Conservation (phyloP, 164 flowering plant species). For the Taxillus chinensis region DNA sequence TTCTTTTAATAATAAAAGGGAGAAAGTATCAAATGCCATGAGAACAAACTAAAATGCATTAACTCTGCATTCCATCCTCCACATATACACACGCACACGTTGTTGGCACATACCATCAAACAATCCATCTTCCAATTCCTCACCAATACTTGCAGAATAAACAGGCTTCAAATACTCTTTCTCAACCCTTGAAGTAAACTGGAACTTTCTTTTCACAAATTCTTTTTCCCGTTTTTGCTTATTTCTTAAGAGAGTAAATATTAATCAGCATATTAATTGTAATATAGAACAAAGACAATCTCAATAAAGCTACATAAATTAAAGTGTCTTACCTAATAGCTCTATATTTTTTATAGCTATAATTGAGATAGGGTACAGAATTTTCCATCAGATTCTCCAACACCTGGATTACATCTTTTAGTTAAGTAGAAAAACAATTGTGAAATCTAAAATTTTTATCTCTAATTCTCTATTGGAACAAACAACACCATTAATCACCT, state of each 20-base stretch:
- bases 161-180: constrained; percentile 80
- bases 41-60: not conserved
- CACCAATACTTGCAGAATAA: constrained; percentile 77
- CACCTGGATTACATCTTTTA: constrained; percentile 35
- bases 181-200: constrained; percentile 65
- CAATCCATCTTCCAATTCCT: constrained; percentile 92
- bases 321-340: constrained; percentile 51
- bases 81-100: not conserved
- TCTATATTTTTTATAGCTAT: constrained; percentile 64
- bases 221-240: constrained; percentile 53
- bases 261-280: not conserved
- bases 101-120: constrained; percentile 61
- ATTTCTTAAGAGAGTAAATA: constrained; percentile 22
- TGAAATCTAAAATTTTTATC: not conserved
- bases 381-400: constrained; percentile 73
- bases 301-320: not conserved
- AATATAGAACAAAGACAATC: not conserved
- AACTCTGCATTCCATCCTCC: not conserved
- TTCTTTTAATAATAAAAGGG: too few species aligned
- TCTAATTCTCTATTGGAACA: not conserved
- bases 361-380: constrained; percentile 72
- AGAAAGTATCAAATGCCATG: too few species aligned
- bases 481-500: constrained; percentile 30
- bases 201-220: constrained; percentile 35
- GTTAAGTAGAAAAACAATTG: not conserved